These are phyloP conservation scores for Obelidium mucronatum DNA, from an alignment of 192 early-diverging fungal species.

Conservation along the genomic window DNA sequence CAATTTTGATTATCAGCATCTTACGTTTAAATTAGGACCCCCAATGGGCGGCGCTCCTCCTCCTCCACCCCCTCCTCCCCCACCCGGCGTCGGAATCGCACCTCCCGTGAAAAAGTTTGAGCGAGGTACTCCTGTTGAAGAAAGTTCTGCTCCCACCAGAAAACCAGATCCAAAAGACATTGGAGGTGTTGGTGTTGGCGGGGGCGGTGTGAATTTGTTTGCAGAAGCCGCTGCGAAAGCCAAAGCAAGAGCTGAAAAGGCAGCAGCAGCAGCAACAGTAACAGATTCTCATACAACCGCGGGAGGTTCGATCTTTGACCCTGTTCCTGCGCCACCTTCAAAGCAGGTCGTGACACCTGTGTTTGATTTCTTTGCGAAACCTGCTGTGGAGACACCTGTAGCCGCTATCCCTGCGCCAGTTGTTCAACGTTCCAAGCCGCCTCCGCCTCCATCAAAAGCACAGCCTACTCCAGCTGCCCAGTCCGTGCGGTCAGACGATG, in stretches of 20 bases:
- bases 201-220: conserved; percentile 25
- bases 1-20: background rate
- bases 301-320: background rate
- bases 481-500: conserved; percentile 5
- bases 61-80: conserved; percentile 55
- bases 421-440: conserved; percentile 14
- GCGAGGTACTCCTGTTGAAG: conserved; percentile 29
- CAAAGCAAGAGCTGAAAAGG: conserved; percentile 28
- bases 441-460: conserved; percentile 17
- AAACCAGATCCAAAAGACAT: conserved; percentile 52
- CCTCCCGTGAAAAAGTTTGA: conserved; percentile 44
- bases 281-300: no score
- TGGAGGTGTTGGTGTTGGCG: conserved; percentile 39
- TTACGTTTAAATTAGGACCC: background rate
- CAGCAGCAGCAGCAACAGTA: background rate
- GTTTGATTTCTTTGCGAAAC: background rate
- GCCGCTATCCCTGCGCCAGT: background rate
- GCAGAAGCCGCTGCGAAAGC: conserved; percentile 35
- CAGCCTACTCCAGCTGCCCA: background rate
- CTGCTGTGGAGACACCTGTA: background rate
- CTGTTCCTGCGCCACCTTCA: background rate
- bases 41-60: conserved; percentile 14
- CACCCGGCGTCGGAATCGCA: conserved; percentile 46
- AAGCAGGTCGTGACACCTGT: background rate
- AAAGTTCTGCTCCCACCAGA: conserved; percentile 21